Evolutionary conservation across 164 flowering plant genomes (phyloP), one percentile per base, ranked within the genome.

Genomic region (Buxus sempervirens): DNA sequence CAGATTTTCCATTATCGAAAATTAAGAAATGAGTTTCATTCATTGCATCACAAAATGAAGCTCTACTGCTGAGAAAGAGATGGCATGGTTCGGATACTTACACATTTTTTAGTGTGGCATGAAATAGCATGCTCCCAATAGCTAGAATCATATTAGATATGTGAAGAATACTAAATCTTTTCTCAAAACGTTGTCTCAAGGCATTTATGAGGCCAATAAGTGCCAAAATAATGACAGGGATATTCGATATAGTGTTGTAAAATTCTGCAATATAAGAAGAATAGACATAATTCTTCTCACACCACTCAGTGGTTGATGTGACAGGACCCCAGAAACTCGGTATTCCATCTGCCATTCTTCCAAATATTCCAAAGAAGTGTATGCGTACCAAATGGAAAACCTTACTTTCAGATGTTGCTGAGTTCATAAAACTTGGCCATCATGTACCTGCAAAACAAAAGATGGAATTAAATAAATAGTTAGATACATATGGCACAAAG

Each of bases 301-400:
- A 86, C 75, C 89, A 84, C 60, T 88, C 93, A 14, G 81, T 77
- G 22, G 81, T 76, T 36, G 93, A 83, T 26, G 93, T 88, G 66
- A 88, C 90, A 62, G 90, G 90, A 60, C 93, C 93, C 93, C 93
- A 88, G 54, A 88, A 88, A 66, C 88, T 86, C 27, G 90, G 73
- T 56, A 83, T 68, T 48, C 77, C 81, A 69, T 83, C 85, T 42
- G 82, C 85, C 93, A 88, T 88, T 69, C 71, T 72, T 41, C 68
- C 15, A 54, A 54, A 36, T 54, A 18, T 41, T 10, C 12, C 51
- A 6, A 1, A 45, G 12, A 15, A 41, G 45, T 41, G 18, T 1
- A 10, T 10, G 18, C 12, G 51, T 45, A 54, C 10, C 60, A 57
- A 57, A 1, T 57, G 28, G 10, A 21, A 10, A 25, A 57, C 24